Conservation (phyloP, 2,329 filamentous ascomycete species). For the Diaporthe citri region DNA sequence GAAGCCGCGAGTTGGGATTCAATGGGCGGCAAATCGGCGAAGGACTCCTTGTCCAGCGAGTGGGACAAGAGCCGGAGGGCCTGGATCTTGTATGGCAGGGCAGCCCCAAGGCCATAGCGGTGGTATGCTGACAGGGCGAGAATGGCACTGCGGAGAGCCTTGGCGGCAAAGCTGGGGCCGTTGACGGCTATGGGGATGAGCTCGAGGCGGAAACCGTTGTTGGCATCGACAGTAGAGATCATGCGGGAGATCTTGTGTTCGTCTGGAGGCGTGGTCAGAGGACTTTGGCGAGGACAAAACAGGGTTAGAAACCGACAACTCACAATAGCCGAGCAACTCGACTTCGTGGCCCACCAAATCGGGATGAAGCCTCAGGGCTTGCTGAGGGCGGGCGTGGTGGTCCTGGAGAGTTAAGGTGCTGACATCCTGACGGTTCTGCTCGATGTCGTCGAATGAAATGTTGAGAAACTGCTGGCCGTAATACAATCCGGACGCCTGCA, state of each 20-base stretch:
- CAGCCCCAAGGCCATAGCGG: conserved; percentile 53
- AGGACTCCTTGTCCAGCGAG: conserved; percentile 50
- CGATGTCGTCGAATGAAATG: conserved; percentile 53
- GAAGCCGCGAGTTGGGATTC: conserved; percentile 59
- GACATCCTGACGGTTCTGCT: conserved; percentile 43
- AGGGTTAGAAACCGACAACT: conserved; percentile 33
- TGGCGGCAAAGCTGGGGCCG: conserved; percentile 49
- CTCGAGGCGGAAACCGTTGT: conserved; percentile 60
- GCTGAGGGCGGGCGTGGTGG: conserved; percentile 45
- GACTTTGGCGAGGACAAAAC: not conserved
- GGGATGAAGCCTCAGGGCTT: conserved; percentile 46
- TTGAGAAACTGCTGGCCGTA: conserved; percentile 56
- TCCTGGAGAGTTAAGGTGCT: conserved; percentile 47
- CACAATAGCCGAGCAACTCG: conserved; percentile 49
- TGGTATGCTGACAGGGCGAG: conserved; percentile 60
- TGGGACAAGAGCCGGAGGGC: conserved; percentile 56
- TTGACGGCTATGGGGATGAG: conserved; percentile 60
- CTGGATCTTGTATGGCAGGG: conserved; percentile 56
- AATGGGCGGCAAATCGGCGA: conserved; percentile 45
- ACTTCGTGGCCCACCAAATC: conserved; percentile 48
- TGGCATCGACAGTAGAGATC: conserved; percentile 60
- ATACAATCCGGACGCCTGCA: conserved; percentile 45
- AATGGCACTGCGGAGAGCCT: conserved; percentile 58
- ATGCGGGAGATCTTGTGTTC: conserved; percentile 55
- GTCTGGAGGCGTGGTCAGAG: conserved; percentile 48